phyloP scores from a whole-genome alignment of 1,284 basidiomycete genomes.

The Rhodotorula sp. region DNA sequence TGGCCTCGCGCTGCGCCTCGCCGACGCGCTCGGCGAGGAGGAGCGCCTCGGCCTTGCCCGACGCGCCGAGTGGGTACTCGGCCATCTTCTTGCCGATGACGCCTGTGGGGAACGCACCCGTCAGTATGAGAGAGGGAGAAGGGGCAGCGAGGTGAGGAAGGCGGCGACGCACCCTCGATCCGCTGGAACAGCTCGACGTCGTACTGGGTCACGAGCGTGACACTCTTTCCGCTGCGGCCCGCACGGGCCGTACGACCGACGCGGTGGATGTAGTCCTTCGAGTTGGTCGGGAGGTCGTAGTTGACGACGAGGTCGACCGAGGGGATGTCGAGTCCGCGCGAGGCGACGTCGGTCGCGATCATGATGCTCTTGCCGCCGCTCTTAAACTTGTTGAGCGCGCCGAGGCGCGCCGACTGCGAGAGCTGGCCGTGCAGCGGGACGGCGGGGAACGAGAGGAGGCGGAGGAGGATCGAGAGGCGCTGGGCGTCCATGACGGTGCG shows the following conservation, averaged over 20 bases:
- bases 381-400: slow-evolving; percentile 96
- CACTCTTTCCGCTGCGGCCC: slow-evolving; percentile 89
- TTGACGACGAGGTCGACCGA: slow-evolving; percentile 97
- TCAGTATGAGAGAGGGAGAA: too few relatives aligned
- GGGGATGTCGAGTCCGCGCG: slow-evolving; percentile 93
- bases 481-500: slow-evolving; percentile 93
- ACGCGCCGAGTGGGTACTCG: slow-evolving; percentile 66
- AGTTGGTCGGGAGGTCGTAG: slow-evolving; percentile 96
- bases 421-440: slow-evolving; percentile 96
- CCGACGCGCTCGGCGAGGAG: slow-evolving; percentile 85
- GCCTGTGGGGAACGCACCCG: slow-evolving; percentile 38
- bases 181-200: slow-evolving; percentile 95
- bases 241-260: slow-evolving; percentile 97
- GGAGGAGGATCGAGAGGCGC: slow-evolving; percentile 82
- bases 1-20: slow-evolving; percentile 81
- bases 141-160: too few relatives aligned
- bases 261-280: slow-evolving; percentile 98
- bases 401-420: slow-evolving; percentile 87
- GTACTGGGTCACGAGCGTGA: slow-evolving; percentile 97
- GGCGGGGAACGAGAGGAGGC: slow-evolving; percentile 89
- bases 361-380: slow-evolving; percentile 86
- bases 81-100: slow-evolving; percentile 92
- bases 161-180: slow-evolving; percentile 64
- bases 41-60: slow-evolving; percentile 86
- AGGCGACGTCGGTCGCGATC: slow-evolving; percentile 97